Conservation (phyloP, 257 asterid genomes). For the Handroanthus guayacan region DNA sequence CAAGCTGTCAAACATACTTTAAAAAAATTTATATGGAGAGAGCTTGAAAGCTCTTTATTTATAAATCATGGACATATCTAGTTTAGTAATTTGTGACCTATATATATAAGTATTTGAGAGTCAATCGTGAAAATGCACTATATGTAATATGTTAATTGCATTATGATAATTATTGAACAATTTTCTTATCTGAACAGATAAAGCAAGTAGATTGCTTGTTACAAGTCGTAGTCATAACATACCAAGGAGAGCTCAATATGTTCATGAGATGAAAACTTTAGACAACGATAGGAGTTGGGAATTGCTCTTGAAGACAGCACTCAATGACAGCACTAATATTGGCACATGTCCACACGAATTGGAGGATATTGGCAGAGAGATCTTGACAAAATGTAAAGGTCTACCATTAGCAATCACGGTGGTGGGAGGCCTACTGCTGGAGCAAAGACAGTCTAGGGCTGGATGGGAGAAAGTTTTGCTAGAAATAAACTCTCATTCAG, state of each 20-base stretch:
- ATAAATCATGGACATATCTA: no score
- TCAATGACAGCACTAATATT: background rate
- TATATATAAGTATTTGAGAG: no score
- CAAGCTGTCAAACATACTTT: no score
- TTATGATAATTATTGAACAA: background rate
- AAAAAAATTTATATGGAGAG: no score
- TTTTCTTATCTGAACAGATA: background rate
- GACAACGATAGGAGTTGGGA: conserved; percentile 33
- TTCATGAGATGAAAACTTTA: conserved; percentile 15
- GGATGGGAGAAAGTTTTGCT: conserved; percentile 40
- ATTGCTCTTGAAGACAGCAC: conserved; percentile 1
- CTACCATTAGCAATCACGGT: conserved; percentile 39
- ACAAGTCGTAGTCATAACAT: conserved; percentile 26
- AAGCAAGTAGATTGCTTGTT: conserved; percentile 33
- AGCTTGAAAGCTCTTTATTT: no score
- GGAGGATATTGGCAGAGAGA: conserved; percentile 35
- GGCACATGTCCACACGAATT: conserved; percentile 4
- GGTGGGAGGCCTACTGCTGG: conserved; percentile 30
- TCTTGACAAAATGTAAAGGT: conserved; percentile 32
- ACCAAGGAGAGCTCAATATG: background rate
- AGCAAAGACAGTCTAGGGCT: background rate
- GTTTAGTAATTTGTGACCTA: no score
- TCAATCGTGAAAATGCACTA: no score
- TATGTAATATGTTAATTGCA: no score
- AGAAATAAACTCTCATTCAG: background rate